phyloP scores from a whole-genome alignment of 148 eudicot genomes.

The Vaccinium corymbosum region DNA sequence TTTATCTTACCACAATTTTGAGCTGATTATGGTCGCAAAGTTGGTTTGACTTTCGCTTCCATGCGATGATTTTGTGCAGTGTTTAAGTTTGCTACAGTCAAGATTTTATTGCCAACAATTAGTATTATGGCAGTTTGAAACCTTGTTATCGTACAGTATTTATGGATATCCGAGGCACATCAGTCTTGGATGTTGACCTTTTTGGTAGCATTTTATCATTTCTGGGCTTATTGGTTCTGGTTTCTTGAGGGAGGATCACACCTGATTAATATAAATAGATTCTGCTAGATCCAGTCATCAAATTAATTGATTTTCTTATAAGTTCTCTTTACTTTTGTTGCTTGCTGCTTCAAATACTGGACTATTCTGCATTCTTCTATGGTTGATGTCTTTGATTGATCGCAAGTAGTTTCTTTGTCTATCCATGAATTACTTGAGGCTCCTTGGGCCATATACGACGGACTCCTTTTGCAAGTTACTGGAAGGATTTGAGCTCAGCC shows the following conservation, averaged over 20 bases:
- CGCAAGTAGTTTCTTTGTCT: not conserved
- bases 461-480: not conserved
- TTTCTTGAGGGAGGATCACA: not conserved
- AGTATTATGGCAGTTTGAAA: not conserved
- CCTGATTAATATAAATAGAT: not conserved
- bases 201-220: not conserved
- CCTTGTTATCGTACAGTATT: not conserved
- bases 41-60: not conserved
- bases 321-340: not conserved
- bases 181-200: not conserved
- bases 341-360: not conserved
- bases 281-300: not conserved
- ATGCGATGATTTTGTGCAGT: not conserved
- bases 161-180: not conserved
- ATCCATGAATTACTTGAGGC: not conserved
- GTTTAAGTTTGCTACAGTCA: not conserved
- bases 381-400: not conserved
- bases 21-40: conserved; percentile 13
- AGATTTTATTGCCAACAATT: not conserved
- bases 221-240: not conserved
- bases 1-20: conserved; percentile 9
- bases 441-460: not conserved
- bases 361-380: not conserved
- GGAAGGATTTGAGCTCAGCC: not conserved
- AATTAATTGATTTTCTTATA: not conserved